phyloP scores from a whole-genome alignment of 345 rosid genomes.

The Ceriops tagal region DNA sequence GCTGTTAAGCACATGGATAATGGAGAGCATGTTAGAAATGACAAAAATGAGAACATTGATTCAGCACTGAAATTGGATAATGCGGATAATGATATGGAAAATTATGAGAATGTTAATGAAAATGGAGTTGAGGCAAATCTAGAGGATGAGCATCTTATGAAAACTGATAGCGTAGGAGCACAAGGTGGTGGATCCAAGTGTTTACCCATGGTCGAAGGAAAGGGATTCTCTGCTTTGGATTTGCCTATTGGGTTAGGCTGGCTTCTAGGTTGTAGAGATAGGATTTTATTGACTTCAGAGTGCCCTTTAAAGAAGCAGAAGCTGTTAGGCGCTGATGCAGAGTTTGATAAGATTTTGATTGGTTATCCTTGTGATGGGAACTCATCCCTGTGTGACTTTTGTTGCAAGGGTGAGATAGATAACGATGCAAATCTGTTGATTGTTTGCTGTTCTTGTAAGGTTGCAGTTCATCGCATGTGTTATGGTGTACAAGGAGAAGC shows the following conservation, averaged over 20 bases:
- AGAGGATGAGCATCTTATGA: slow-evolving; percentile 40
- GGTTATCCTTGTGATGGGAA: slow-evolving; percentile 59
- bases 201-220: slow-evolving; percentile 24
- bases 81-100: too few species aligned
- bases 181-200: slow-evolving; percentile 13
- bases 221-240: slow-evolving; percentile 30
- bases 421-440: slow-evolving; percentile 44
- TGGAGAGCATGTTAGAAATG: too few species aligned
- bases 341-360: slow-evolving; percentile 63
- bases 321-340: slow-evolving; percentile 73
- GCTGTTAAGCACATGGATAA: too few species aligned
- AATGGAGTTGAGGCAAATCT: slow-evolving; percentile 21
- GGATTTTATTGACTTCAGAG: slow-evolving; percentile 71
- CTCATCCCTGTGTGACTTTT: slow-evolving; percentile 60
- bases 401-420: slow-evolving; percentile 49
- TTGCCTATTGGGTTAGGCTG: slow-evolving; percentile 56
- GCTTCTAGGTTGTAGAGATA: slow-evolving; percentile 82
- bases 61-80: too few species aligned
- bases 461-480: slow-evolving; percentile 69
- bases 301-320: slow-evolving; percentile 87
- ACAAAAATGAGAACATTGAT: too few species aligned
- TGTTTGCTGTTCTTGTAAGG: slow-evolving; percentile 74
- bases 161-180: slow-evolving; percentile 34
- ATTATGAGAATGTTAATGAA: not conserved
- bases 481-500: slow-evolving; percentile 63